Percentiles rank a stretch among this genome's conserved stretches.
Conservation (phyloP, 164 flowering plant species). For the Magnolia officinalis region DNA sequence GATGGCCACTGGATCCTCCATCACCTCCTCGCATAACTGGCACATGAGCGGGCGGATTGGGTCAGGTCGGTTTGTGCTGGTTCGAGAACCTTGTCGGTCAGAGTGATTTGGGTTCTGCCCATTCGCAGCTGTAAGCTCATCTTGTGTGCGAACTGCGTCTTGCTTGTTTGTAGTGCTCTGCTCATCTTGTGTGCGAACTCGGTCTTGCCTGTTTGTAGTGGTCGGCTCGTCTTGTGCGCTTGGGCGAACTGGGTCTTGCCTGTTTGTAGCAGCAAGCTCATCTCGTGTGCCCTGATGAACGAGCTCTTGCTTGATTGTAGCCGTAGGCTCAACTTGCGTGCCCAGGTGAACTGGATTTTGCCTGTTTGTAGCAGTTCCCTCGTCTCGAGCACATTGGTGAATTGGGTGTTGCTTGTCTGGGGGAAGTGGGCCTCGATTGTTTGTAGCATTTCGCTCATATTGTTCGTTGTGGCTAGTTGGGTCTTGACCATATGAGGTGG, state of each 20-base stretch:
- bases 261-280: neutral
- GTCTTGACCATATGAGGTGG: neutral
- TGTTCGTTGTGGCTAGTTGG: neutral
- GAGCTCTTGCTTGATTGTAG: neutral
- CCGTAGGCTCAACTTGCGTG: neutral
- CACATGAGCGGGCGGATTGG: conserved; percentile 12
- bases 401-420: neutral
- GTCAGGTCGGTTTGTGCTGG: neutral
- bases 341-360: neutral
- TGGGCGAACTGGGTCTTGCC: neutral
- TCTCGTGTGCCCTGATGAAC: neutral
- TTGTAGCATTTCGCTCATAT: neutral
- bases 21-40: conserved; percentile 14
- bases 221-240: neutral
- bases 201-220: neutral
- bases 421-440: neutral
- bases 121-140: neutral
- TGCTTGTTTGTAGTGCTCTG: neutral
- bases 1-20: conserved; percentile 25
- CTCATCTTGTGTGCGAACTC: neutral
- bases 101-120: neutral
- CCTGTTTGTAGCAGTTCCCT: neutral
- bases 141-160: neutral
- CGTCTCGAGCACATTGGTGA: neutral
- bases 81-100: neutral